Conservation (phyloP, 208 protist genomes). For the Trypanosoma mega region DNA sequence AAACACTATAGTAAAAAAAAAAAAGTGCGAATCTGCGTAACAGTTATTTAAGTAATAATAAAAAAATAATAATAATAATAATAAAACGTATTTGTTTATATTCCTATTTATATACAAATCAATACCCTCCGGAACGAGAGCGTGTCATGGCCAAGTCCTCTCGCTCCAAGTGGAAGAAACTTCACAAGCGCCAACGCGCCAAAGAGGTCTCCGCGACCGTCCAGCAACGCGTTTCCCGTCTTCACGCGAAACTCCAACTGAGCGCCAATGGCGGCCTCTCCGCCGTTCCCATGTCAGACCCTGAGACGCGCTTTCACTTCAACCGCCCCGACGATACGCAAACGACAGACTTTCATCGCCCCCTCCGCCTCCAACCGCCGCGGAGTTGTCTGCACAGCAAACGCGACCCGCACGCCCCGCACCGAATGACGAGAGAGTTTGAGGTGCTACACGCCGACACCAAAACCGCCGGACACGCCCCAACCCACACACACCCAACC, state of each 20-base stretch:
- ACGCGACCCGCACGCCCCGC: conserved; percentile 48
- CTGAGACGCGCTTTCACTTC: conserved; percentile 82
- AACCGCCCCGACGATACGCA: conserved; percentile 66
- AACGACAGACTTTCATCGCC: conserved; percentile 63
- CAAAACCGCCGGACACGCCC: conserved; percentile 59
- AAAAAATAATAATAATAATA: too few species aligned
- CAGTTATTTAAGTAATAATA: too few species aligned
- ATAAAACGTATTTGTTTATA: too few species aligned
- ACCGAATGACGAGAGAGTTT: conserved; percentile 55
- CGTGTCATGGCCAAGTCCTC: conserved; percentile 75
- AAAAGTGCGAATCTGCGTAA: too few species aligned
- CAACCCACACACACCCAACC: too few species aligned
- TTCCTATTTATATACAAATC: too few species aligned
- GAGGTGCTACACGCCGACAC: conserved; percentile 59
- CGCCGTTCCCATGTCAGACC: conserved; percentile 63
- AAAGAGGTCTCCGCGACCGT: conserved; percentile 41
- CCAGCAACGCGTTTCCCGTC: conserved; percentile 40
- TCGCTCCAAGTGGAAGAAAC: conserved; percentile 87
- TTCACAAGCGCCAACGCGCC: conserved; percentile 62
- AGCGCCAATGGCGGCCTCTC: conserved; percentile 67
- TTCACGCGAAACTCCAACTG: conserved; percentile 72
- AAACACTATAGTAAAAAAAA: too few species aligned
- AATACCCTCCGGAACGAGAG: conserved; percentile 3
- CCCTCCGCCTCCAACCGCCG: conserved; percentile 47
- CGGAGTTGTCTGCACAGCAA: conserved; percentile 70